phyloP scores from a whole-genome alignment of 306 rosid genomes.

The Crataegus laevigata region DNA sequence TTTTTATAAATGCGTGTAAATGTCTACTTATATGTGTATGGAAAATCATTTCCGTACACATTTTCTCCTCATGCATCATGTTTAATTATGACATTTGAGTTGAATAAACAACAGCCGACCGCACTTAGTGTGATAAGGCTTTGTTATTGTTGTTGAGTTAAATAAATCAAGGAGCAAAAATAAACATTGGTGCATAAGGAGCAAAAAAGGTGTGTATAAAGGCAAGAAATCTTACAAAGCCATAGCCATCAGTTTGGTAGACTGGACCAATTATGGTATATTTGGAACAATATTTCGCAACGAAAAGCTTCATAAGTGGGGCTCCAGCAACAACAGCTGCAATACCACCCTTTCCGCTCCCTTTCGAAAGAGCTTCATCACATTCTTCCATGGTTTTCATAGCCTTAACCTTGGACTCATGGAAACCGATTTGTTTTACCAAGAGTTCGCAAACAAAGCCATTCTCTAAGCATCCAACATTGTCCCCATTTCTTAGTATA shows the following conservation, averaged over 20 bases:
- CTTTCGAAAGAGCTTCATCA: slow-evolving; percentile 1
- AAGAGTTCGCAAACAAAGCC: slow-evolving; percentile 10
- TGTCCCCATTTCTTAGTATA: slow-evolving; percentile 10
- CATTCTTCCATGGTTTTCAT: slow-evolving; percentile 6
- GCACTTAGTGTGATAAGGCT: too few relatives aligned
- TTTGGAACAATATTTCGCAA: slow-evolving; percentile 32
- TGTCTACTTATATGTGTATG: too few relatives aligned
- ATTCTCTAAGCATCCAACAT: slow-evolving; percentile 14
- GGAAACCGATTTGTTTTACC: slow-evolving; percentile 11
- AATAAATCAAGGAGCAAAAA: too few relatives aligned
- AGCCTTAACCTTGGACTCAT: slow-evolving; percentile 7
- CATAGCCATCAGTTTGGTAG: slow-evolving; percentile 45
- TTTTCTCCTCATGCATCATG: too few relatives aligned
- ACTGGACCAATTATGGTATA: slow-evolving; percentile 42
- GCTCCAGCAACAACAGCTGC: slow-evolving; percentile 41
- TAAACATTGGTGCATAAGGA: too few relatives aligned
- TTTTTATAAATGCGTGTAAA: neutral
- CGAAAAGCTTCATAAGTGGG: slow-evolving; percentile 29
- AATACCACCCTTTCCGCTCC: slow-evolving; percentile 43
- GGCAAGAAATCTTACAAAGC: slow-evolving; percentile 35
- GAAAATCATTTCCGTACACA: too few relatives aligned
- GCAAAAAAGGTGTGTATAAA: too few relatives aligned
- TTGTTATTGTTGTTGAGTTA: too few relatives aligned
- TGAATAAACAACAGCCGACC: too few relatives aligned
- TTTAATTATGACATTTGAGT: too few relatives aligned